phyloP scores from a whole-genome alignment of 805 yeast genomes.

The Naumovozyma baii region DNA sequence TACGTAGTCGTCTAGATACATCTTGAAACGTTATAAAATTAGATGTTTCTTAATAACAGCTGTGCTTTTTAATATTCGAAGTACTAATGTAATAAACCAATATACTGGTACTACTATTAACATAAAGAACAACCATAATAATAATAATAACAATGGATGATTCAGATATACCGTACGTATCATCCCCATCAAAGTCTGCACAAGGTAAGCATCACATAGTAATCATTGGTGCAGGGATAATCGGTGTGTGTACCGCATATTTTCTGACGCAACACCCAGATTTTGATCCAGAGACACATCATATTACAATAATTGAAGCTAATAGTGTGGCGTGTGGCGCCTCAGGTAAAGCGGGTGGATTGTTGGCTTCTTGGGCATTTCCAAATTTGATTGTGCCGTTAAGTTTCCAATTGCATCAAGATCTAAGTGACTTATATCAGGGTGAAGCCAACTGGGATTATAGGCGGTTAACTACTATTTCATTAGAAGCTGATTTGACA shows the following conservation, averaged over 20 bases:
- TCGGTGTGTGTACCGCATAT: slow-evolving; percentile 92
- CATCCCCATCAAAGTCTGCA: slow-evolving; percentile 3
- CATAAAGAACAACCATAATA: no score
- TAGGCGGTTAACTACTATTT: slow-evolving; percentile 75
- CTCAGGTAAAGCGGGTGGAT: slow-evolving; percentile 94
- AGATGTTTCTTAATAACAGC: no score
- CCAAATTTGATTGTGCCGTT: slow-evolving; percentile 90
- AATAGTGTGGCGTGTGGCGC: slow-evolving; percentile 96
- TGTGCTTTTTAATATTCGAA: no score
- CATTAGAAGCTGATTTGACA: slow-evolving; percentile 72
- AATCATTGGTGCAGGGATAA: slow-evolving; percentile 90
- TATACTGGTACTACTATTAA: no score
- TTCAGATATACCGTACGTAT: not conserved
- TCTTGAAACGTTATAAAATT: no score
- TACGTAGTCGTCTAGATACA: no score
- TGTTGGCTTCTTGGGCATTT: slow-evolving; percentile 91
- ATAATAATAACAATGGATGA: slow-evolving; percentile 1
- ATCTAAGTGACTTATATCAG: slow-evolving; percentile 62
- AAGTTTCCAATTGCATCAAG: slow-evolving; percentile 76
- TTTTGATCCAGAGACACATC: slow-evolving; percentile 61
- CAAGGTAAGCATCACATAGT: slow-evolving; percentile 65
- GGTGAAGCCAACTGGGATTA: slow-evolving; percentile 94
- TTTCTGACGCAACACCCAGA: slow-evolving; percentile 75
- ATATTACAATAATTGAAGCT: slow-evolving; percentile 78
- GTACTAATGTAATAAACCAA: no score